These are phyloP conservation scores for Globisporangium nodosum DNA, from an alignment of 352 stramenopile species.

Conservation along the genomic window DNA sequence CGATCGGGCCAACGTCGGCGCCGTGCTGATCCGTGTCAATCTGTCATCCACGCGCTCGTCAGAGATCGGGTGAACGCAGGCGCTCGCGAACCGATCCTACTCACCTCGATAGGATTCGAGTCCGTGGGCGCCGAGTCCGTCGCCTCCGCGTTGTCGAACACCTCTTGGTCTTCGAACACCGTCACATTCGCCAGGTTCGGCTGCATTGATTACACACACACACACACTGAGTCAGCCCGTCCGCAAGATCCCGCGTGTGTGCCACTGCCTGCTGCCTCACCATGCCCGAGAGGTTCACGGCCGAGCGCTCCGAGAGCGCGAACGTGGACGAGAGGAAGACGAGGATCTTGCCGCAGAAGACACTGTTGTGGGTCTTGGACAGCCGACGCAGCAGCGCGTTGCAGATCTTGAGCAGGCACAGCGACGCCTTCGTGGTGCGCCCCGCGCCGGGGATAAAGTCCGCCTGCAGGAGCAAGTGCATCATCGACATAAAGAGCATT, in stretches of 20 bases:
- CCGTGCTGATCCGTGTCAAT: conserved; percentile 39
- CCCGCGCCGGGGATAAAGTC: conserved; percentile 61
- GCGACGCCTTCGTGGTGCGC: conserved; percentile 69
- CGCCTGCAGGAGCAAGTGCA: conserved; percentile 17
- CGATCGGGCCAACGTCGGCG: conserved; percentile 51
- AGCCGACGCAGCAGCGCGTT: conserved; percentile 79
- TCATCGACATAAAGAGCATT: neutral
- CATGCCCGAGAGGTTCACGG: conserved; percentile 77
- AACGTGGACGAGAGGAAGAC: conserved; percentile 87
- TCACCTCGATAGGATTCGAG: conserved; percentile 3
- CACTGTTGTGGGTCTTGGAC: conserved; percentile 87
- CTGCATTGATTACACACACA: conserved; percentile 9
- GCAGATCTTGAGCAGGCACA: conserved; percentile 78
- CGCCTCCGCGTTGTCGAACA: conserved; percentile 59
- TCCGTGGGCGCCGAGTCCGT: conserved; percentile 32
- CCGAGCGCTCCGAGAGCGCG: conserved; percentile 75
- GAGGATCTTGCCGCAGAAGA: conserved; percentile 87
- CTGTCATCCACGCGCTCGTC: conserved; percentile 13
- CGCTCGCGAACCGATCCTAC: neutral
- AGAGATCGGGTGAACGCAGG: neutral
- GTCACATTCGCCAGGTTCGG: conserved; percentile 79
- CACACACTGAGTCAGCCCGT: too few species aligned
- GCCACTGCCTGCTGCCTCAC: conserved; percentile 10
- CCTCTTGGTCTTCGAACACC: conserved; percentile 70
- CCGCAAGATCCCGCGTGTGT: too few species aligned